phyloP scores from a whole-genome alignment of 2,329 filamentous ascomycete genomes.

The Aureobasidium mangrovei region DNA sequence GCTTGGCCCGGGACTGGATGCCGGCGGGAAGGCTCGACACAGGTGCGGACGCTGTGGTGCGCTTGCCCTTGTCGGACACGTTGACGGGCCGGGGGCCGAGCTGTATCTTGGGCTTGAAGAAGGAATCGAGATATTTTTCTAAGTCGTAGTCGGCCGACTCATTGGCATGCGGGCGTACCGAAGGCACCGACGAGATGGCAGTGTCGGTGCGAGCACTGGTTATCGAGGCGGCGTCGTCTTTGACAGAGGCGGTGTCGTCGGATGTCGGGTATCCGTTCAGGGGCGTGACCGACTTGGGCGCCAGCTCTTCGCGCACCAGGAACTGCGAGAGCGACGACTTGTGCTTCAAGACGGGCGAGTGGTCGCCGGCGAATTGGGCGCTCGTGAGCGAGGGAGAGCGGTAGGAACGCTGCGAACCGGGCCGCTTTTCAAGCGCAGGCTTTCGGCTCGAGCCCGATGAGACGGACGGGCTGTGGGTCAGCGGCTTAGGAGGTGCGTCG shows the following conservation, averaged over 20 bases:
- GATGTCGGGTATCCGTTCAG: slow-evolving; percentile 17
- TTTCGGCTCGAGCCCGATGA: neutral
- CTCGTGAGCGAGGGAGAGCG: slow-evolving; percentile 1
- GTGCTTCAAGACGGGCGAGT: slow-evolving; percentile 11
- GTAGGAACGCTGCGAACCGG: slow-evolving; percentile 4
- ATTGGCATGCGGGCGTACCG: neutral
- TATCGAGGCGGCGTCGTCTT: slow-evolving; percentile 16
- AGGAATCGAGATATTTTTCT: slow-evolving; percentile 35
- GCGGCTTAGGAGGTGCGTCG: neutral
- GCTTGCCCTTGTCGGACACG: slow-evolving; percentile 48
- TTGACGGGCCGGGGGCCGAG: slow-evolving; percentile 75
- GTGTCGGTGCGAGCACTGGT: neutral
- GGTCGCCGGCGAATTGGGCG: neutral
- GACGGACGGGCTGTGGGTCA: neutral
- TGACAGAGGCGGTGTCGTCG: slow-evolving; percentile 13
- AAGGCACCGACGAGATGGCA: neutral
- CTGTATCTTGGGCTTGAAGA: slow-evolving; percentile 70
- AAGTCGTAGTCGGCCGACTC: slow-evolving; percentile 27
- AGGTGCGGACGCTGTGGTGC: slow-evolving; percentile 38
- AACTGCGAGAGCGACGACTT: slow-evolving; percentile 26
- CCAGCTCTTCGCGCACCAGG: slow-evolving; percentile 23
- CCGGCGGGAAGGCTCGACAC: slow-evolving; percentile 72
- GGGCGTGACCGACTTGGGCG: slow-evolving; percentile 20
- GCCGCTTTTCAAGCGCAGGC: slow-evolving; percentile 1
- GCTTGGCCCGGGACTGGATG: slow-evolving; percentile 45